Base-by-base conservation (phyloP, 2,329 filamentous ascomycete species). In the Paecilomyces niveus region DNA sequence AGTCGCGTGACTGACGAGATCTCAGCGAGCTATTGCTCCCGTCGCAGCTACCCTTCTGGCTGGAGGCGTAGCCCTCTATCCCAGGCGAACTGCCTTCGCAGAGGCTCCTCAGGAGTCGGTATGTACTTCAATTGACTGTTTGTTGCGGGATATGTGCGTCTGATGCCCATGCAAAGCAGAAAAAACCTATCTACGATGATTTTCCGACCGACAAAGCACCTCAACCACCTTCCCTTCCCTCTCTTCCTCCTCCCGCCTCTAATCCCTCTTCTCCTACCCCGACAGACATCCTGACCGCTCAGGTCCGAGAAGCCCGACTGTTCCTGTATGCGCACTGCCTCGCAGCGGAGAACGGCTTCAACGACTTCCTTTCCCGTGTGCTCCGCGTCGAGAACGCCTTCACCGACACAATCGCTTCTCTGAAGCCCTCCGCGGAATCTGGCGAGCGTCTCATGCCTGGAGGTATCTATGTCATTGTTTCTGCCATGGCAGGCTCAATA, bases 401-500 rank as follows among this genome's bases (percentile, higher is more conserved):
- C 79, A 96, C 93, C 67, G 85, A 83, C 75, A 97, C 94, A 61
- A 77, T 99, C 65, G 90, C 92, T 59, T 92, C 89, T 22, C 84
- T 99, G 45, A 94, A 92, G 21, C 94, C 94, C 31, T 81, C 92
- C 39, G 88, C 87, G 68, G 89, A 93, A 76, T 90, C 86, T 61
- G 90, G 89, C 72, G 94, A 99, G 81, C 86, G 87, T 71, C 83
- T 99, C 58, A 87, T 97, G 77, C 94, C 94, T 33, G 93, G 93
- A 26, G 82, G 86, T 60, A 85, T 97, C 65, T 97, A 97, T 78
- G 92, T 97, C 53, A 84, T 97, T 31, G 92, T 99, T 54, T 88
- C 92, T 50, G 87, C 90, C 68, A 97, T 99, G 92, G 90, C 94
- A 35, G 94, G 93, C 66, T 92, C 86, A 75, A 97, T 99, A 72